Percentiles rank a stretch among this genome's conserved stretches.
These are phyloP conservation scores for Erucastrum elatum DNA, from an alignment of 345 rosid genomes.

Conservation along the genomic window DNA sequence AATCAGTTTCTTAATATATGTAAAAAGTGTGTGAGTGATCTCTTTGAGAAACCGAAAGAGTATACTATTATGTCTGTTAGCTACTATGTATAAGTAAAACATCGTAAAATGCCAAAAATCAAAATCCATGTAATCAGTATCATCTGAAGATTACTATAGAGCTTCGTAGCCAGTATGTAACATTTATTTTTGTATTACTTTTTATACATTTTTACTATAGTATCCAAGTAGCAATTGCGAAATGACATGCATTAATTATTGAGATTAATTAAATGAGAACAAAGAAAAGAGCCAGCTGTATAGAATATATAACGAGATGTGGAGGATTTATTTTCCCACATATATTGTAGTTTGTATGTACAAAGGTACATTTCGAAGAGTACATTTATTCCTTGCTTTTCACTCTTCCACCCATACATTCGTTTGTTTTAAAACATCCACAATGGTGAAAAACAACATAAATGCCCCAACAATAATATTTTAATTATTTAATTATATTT, in stretches of 20 bases:
- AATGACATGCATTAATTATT: not conserved
- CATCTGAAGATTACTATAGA: no score
- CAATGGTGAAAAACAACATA: not conserved
- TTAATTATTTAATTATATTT: not conserved
- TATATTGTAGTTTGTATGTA: slow-evolving; percentile 29
- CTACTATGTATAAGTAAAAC: not conserved
- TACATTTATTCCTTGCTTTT: slow-evolving; percentile 32
- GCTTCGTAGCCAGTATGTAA: no score
- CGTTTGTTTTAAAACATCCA: not conserved
- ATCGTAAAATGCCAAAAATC: not conserved
- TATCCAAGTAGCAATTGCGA: not conserved
- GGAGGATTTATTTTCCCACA: slow-evolving; percentile 13
- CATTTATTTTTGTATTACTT: not conserved
- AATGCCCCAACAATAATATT: not conserved
- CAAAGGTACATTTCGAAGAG: slow-evolving; percentile 37
- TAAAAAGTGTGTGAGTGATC: no score
- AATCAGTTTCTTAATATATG: no score
- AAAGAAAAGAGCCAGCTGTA: slow-evolving; percentile 30
- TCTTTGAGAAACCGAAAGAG: no score
- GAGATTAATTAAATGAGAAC: slow-evolving; percentile 1
- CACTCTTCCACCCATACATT: slow-evolving; percentile 2
- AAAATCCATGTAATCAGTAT: no score
- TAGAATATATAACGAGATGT: slow-evolving; percentile 32
- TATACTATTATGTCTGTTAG: not conserved
- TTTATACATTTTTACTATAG: not conserved